Evolutionary conservation across 164 flowering plant species (phyloP).

Genomic region (Annona cherimola): DNA sequence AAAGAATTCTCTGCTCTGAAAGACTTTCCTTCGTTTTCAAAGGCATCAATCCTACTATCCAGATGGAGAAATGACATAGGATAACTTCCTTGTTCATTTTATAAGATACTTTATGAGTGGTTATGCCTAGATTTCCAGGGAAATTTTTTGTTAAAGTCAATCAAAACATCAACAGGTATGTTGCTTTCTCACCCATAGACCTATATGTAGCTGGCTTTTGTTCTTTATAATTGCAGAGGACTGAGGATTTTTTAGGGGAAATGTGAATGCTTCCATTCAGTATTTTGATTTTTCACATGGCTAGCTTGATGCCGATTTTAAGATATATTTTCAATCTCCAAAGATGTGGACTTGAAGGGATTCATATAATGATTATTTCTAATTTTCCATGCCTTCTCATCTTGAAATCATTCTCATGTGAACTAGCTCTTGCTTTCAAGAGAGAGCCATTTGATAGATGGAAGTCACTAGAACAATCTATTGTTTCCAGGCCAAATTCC

Average conservation of each 20-base stretch:
- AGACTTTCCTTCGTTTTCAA: background rate
- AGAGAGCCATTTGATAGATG: conserved; percentile 4
- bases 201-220: background rate
- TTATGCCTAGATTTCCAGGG: background rate
- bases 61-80: background rate
- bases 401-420: background rate
- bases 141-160: background rate
- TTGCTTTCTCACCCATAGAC: background rate
- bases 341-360: background rate
- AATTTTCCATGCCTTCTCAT: background rate
- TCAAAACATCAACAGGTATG: background rate
- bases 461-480: conserved; percentile 9
- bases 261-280: background rate
- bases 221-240: background rate
- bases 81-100: background rate
- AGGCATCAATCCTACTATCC: background rate
- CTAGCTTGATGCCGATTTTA: background rate
- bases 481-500: conserved; percentile 57
- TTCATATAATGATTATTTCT: background rate
- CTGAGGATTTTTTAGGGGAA: background rate
- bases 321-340: background rate
- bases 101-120: background rate
- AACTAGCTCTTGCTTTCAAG: background rate
- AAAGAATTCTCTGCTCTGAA: background rate
- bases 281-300: background rate